phyloP scores from a whole-genome alignment of 78 protist genomes.

The Polysphondylium violaceum region DNA sequence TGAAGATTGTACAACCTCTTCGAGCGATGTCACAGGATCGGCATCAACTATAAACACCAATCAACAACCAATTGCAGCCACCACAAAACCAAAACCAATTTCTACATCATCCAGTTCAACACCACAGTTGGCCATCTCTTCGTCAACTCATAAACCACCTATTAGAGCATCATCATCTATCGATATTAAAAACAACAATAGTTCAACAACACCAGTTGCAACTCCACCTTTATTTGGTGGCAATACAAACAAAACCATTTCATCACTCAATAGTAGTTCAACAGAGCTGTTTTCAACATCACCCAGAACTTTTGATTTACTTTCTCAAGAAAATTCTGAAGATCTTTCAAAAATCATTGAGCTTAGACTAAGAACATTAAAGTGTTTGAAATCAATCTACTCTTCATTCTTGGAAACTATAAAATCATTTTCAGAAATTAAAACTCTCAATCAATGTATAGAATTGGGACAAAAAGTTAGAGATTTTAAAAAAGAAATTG shows the following conservation, averaged over 20 bases:
- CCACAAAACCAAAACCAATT: slow-evolving; percentile 7
- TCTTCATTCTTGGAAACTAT: slow-evolving; percentile 26
- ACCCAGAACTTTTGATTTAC: slow-evolving; percentile 9
- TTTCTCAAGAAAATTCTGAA: not conserved
- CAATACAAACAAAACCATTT: too few relatives aligned
- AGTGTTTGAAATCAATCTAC: slow-evolving; percentile 21
- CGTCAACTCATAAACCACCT: slow-evolving; percentile 40
- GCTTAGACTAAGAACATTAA: slow-evolving; percentile 23
- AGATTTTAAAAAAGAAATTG: slow-evolving; percentile 55
- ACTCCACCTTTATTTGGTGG: not conserved
- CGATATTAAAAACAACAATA: slow-evolving; percentile 26
- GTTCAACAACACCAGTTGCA: not conserved
- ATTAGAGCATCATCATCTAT: slow-evolving; percentile 45
- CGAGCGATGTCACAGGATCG: not conserved
- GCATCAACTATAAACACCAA: slow-evolving; percentile 11
- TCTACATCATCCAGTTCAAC: slow-evolving; percentile 18
- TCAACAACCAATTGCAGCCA: not conserved
- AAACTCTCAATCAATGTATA: slow-evolving; percentile 32
- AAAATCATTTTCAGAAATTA: slow-evolving; percentile 34
- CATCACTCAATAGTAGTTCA: too few relatives aligned
- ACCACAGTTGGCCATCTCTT: slow-evolving; percentile 1
- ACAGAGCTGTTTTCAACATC: slow-evolving; percentile 23
- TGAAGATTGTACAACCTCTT: not conserved
- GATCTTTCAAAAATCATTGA: slow-evolving; percentile 24
- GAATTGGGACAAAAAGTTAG: slow-evolving; percentile 66